Percentiles rank a stretch among this genome's conserved stretches.
Conservation (phyloP, 441 rosid species). For the Adansonia madagascariensis region DNA sequence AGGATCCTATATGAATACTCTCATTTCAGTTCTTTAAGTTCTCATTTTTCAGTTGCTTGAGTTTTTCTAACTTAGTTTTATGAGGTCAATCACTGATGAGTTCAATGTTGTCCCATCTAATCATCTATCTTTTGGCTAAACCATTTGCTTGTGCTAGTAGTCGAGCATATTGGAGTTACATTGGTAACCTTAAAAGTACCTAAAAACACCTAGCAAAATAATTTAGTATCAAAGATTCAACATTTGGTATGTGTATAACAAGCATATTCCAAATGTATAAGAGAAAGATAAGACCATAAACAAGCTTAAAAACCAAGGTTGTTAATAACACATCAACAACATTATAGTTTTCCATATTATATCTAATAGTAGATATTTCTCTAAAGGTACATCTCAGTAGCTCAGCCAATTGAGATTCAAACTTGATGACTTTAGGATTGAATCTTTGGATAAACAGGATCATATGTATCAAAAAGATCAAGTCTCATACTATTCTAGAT, state of each 20-base stretch:
- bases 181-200: conserved; percentile 89
- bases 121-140: conserved; percentile 75
- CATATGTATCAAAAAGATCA: too few species aligned
- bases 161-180: conserved; percentile 89
- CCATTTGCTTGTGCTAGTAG: conserved; percentile 71
- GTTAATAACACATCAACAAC: not conserved
- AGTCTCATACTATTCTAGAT: too few species aligned
- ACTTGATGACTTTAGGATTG: too few species aligned
- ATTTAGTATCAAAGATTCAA: conserved; percentile 29
- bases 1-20: conserved; percentile 91
- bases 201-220: conserved; percentile 67
- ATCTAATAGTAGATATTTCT: not conserved
- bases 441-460: too few species aligned
- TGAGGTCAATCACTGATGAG: conserved; percentile 93
- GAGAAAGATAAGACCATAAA: not conserved
- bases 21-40: conserved; percentile 72
- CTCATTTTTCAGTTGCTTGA: conserved; percentile 25
- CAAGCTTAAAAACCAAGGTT: not conserved
- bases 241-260: not conserved
- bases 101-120: conserved; percentile 97
- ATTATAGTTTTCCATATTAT: not conserved
- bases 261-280: not conserved
- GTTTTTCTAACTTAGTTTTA: conserved; percentile 71
- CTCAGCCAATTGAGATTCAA: conserved; percentile 33
- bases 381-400: conserved; percentile 18